Evolutionary conservation across 2,329 filamentous ascomycete genomes (phyloP).

Genomic region (Zelopaecilomyces penicillatus): DNA sequence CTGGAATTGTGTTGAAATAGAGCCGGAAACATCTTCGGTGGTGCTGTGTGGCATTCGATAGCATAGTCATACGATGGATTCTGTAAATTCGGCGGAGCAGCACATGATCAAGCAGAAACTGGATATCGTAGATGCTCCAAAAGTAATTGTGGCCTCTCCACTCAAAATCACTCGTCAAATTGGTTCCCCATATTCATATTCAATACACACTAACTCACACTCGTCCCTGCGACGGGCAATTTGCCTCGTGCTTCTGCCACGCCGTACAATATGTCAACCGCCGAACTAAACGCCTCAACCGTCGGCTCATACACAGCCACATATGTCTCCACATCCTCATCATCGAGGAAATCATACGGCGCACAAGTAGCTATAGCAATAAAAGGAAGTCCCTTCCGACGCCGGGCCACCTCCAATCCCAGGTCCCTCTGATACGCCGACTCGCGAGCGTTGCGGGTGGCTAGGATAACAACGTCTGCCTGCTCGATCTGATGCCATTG

Average conservation of each 20-base stretch:
- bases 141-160: no score
- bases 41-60: no score
- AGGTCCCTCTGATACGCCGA: conserved; percentile 16
- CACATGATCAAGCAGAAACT: no score
- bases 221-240: conserved; percentile 9
- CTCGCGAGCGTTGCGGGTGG: conserved; percentile 17
- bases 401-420: conserved; percentile 12
- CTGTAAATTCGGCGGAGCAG: no score
- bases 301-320: conserved; percentile 19
- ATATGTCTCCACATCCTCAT: conserved; percentile 13
- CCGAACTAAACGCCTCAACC: conserved; percentile 15
- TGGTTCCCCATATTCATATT: no score
- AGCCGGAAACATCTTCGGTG: no score
- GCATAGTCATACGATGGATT: no score
- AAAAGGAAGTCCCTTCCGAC: conserved; percentile 8
- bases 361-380: conserved; percentile 17
- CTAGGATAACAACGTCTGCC: conserved; percentile 16
- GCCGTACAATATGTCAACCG: conserved; percentile 14
- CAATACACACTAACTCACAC: no score
- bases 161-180: no score
- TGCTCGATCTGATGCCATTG: conserved; percentile 14
- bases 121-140: no score
- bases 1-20: no score
- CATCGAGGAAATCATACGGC: conserved; percentile 19
- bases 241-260: conserved; percentile 9